Base-by-base conservation (phyloP, 768 basidiomycete species). In the Tubosaeta sp. region DNA sequence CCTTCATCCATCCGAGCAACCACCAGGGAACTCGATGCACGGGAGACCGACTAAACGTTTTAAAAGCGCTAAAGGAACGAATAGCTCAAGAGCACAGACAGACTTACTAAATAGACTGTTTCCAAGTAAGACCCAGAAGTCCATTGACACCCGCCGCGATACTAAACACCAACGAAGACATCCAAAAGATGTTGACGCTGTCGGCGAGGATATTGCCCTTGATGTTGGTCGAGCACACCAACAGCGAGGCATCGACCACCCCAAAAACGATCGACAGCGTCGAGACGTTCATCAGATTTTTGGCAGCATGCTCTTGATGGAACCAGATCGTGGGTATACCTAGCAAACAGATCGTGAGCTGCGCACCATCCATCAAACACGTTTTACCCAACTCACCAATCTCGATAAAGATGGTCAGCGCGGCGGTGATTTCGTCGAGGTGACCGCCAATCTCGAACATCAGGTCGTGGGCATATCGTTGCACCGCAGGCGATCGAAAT, bases 1-100 rank as follows among this genome's bases (percentile, higher is more conserved):
- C 76, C 62, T 90, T 90, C 71, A 90, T 89, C 86, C 86, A 91
- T 56, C 86, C 84, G 19, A 78, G 61, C 14, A 79, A 65, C 78
- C 78, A 79, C 78, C 77, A 78, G 6, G 77, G 79, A 12, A 80
- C 77, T 30, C 76, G 72, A 46, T 80, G 73, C 18, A 74, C 63
- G 22, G 79, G 77, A 2, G 78, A 80, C 30, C 77, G 79, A 55
- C 77, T 58, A 30, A 35, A 35, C 11, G n/a, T n/a, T n/a, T n/a
- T n/a, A n/a, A n/a, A n/a, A 4, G 27, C 25, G 25, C 27, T 27
- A 1, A 27, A 27, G 6, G 27, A 27, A 27, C 4, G 27, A 4
- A 4, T 9, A 27, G 4, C 2, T 1, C 11, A 43, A 16, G 21
- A 13, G 11, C n/a, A 49, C 25, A 3, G 19, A 4, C 51, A 13